Evolutionary conservation across 768 basidiomycete species (phyloP), one percentile per base, ranked within the genome.

Genomic region (Russula virescens): DNA sequence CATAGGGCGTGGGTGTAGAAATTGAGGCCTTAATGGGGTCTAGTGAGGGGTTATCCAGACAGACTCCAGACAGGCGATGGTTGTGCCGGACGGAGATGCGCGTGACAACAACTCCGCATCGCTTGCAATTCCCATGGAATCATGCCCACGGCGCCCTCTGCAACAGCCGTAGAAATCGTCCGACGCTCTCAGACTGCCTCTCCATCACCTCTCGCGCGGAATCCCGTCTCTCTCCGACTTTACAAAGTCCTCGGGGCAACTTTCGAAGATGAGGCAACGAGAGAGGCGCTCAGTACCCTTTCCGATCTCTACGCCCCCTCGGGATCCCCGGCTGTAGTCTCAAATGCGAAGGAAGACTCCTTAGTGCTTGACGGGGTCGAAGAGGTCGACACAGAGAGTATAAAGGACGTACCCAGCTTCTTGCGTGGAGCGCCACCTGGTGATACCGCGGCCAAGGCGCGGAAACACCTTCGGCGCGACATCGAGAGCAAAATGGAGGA

Each of bases 181-280:
- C 68, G 69, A 57, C 65, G 69, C n/a, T 54, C 66, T 49, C 67
- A 55, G 40, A 57, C 55, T 25, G 53, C 65, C 25, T 63, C 68
- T 16, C 59, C 72, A 8, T 63, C 70, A 1, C 64, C 69, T 19
- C 61, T 68, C 23, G 62, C 69, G 71, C 80, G 84, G 63, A 90
- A 89, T 68, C 93, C 94, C 2, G 81, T 95, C 45, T 85, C 92
- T n/a, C 75, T 89, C 0, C 81, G 94, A 13, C 77, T 96, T n/a
- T 94, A 93, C 74, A 97, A 97, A 74, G 87, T 95, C 63, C 78
- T 96, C 21, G 86, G 89, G 40, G 88, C 88, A 2, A 88, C 81
- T 53, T 93, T 88, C 62, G 84, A 89, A 28, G 91, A 92, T 68
- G 78, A 83, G 42, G 83, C 86, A 7, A 92, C 91, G 1, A 79